Conservation (phyloP, 495 filamentous ascomycete genomes). For the Penicillium subrubescens region DNA sequence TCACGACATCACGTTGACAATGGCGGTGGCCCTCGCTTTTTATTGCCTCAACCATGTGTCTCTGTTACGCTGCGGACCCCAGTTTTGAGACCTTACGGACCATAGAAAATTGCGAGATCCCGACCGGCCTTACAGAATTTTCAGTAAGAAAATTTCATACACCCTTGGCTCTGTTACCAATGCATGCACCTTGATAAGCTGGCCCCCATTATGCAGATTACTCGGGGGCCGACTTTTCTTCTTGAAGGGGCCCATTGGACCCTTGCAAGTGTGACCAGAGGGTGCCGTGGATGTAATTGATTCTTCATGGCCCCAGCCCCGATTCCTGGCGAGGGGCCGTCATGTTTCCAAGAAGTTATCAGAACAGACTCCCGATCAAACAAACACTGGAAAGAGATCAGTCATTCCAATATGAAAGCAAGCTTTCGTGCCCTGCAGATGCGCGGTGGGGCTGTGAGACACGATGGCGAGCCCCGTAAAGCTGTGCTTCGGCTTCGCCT, state of each 20-base stretch:
- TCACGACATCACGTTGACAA: not conserved
- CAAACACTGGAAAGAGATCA: too few species aligned
- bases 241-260: not conserved
- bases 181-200: not conserved
- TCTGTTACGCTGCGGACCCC: not conserved
- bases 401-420: not conserved
- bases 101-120: not conserved
- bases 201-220: not conserved
- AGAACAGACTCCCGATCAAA: not conserved
- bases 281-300: not conserved
- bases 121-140: not conserved
- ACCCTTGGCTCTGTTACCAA: not conserved
- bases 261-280: not conserved
- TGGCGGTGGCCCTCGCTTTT: not conserved
- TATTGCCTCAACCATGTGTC: not conserved
- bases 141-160: not conserved
- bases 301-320: not conserved
- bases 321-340: not conserved
- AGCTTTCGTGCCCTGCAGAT: not conserved
- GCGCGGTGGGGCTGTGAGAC: conserved; percentile 1
- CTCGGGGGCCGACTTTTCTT: not conserved
- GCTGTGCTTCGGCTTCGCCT: not conserved
- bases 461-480: not conserved
- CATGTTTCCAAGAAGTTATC: not conserved
- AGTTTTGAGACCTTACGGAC: not conserved